A percentile compares a stretch with the other conserved stretches of the same genome.
These are phyloP conservation scores for Rhytidiadelphus loreus DNA, from an alignment of 225 moss, liverwort and hornwort genomes.

Conservation along the genomic window DNA sequence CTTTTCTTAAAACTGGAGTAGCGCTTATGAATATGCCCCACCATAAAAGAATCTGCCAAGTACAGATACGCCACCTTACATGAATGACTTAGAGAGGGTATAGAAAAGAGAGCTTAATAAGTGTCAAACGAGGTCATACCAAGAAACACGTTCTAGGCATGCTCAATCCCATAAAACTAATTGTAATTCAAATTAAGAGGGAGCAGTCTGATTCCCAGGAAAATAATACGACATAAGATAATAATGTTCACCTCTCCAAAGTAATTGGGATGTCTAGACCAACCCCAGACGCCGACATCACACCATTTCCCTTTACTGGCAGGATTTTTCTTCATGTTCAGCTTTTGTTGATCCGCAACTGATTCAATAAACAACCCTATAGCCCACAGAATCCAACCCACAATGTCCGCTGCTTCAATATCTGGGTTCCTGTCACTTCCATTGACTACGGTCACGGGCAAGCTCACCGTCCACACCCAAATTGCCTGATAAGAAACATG, in stretches of 20 bases:
- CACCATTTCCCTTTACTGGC: conserved; percentile 76
- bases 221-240: neutral
- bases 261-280: conserved; percentile 95
- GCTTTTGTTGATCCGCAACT: conserved; percentile 78
- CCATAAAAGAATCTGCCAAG: conserved; percentile 70
- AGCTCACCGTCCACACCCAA: conserved; percentile 92
- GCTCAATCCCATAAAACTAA: neutral
- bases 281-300: conserved; percentile 75
- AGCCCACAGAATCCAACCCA: conserved; percentile 69
- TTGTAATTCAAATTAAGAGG: neutral
- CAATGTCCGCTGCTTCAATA: conserved; percentile 37
- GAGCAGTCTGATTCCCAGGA: neutral
- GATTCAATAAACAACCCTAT: conserved; percentile 57
- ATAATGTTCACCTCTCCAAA: conserved; percentile 60
- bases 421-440: conserved; percentile 54
- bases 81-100: neutral
- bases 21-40: conserved; percentile 90
- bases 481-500: conserved; percentile 44
- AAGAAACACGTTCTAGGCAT: neutral
- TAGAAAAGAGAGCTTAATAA: neutral
- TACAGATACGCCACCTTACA: neutral
- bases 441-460: conserved; percentile 82
- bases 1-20: conserved; percentile 69
- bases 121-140: neutral
- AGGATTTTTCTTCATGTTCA: conserved; percentile 55